These are phyloP conservation scores for Aspergillus conjunctus DNA, from an alignment of 495 filamentous ascomycete genomes.

Conservation along the genomic window DNA sequence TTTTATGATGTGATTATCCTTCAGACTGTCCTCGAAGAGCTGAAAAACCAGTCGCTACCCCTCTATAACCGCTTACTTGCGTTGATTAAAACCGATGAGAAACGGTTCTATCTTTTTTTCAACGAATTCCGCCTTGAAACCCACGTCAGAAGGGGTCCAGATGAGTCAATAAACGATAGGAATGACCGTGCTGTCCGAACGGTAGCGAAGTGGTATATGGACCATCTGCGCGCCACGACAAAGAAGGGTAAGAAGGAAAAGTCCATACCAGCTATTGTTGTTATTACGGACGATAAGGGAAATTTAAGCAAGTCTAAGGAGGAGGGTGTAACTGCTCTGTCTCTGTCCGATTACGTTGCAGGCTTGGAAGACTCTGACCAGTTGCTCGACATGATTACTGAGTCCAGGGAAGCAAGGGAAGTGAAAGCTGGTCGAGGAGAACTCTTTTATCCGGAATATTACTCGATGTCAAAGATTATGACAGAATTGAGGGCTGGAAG, in stretches of 20 bases:
- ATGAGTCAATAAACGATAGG: conserved; percentile 93
- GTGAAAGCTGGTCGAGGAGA: conserved; percentile 64
- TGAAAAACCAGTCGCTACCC: conserved; percentile 89
- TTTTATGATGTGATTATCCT: conserved; percentile 95
- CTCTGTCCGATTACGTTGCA: conserved; percentile 75
- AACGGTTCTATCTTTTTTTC: conserved; percentile 98
- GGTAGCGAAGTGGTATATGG: conserved; percentile 85
- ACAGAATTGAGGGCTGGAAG: conserved; percentile 84
- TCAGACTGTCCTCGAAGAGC: conserved; percentile 94
- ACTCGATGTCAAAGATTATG: conserved; percentile 88
- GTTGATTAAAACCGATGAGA: conserved; percentile 90
- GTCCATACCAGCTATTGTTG: conserved; percentile 75
- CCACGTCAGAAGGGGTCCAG: conserved; percentile 69
- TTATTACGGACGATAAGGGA: conserved; percentile 89
- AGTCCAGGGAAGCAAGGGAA: conserved; percentile 65
- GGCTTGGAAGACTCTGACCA: conserved; percentile 80
- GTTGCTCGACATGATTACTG: conserved; percentile 93
- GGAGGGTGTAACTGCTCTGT: conserved; percentile 68
- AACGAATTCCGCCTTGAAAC: conserved; percentile 97
- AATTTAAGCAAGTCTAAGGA: conserved; percentile 80
- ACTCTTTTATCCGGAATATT: conserved; percentile 82
- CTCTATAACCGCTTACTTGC: conserved; percentile 91
- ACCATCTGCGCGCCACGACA: conserved; percentile 66
- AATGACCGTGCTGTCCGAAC: conserved; percentile 90
- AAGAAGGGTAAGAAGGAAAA: conserved; percentile 58